Percentiles rank a stretch among this genome's conserved stretches.
phyloP scores from a whole-genome alignment of 192 early-diverging fungal species.

The Backusella psychrophila region DNA sequence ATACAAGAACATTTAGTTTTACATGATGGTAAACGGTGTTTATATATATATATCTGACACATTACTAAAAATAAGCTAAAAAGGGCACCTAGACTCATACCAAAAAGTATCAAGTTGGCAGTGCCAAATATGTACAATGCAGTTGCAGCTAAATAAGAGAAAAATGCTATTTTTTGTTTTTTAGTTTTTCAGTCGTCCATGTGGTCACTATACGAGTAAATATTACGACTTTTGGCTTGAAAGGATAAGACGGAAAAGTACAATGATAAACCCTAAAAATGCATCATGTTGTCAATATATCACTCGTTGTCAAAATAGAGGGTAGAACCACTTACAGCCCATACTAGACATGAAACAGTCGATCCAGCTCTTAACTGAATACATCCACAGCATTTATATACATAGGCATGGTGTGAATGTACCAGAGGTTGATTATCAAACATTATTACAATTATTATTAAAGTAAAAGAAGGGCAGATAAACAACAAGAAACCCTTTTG shows the following conservation, averaged over 20 bases:
- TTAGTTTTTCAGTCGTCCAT: not conserved
- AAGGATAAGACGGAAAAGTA: constrained; percentile 36
- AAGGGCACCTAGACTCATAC: not conserved
- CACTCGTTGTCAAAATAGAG: not conserved
- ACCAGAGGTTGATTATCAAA: not conserved
- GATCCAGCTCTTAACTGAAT: constrained; percentile 15
- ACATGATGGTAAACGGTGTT: not conserved
- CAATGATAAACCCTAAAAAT: constrained; percentile 25
- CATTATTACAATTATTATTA: not conserved
- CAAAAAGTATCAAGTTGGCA: constrained; percentile 9
- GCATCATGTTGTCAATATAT: not conserved
- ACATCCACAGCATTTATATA: constrained; percentile 17
- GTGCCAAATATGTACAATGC: constrained; percentile 5
- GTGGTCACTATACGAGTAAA: not conserved
- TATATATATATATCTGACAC: not conserved
- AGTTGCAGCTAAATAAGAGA: not conserved
- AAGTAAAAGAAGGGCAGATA: not conserved
- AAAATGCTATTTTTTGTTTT: constrained; percentile 4
- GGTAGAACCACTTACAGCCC: constrained; percentile 8
- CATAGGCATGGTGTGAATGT: not conserved
- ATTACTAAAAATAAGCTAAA: not conserved
- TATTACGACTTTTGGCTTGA: constrained; percentile 29
- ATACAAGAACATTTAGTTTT: not conserved
- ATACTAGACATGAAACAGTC: not conserved
- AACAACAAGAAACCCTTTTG: not conserved